phyloP scores from a whole-genome alignment of 2,329 filamentous ascomycete genomes.

The Fusarium pseudograminearum region DNA sequence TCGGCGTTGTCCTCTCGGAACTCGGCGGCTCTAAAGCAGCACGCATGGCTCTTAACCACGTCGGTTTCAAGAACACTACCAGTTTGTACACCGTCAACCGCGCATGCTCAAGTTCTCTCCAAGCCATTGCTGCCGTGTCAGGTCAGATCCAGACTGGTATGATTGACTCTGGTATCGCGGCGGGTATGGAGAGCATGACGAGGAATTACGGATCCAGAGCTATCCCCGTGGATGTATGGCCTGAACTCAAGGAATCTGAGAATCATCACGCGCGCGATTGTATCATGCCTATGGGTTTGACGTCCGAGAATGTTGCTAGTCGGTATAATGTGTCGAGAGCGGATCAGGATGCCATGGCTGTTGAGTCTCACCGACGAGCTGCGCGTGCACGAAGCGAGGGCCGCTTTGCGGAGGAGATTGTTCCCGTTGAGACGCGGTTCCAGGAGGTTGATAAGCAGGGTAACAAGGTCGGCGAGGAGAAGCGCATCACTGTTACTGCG shows the following conservation, averaged over 20 bases:
- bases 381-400: conserved; percentile 76
- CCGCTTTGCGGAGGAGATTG: conserved; percentile 81
- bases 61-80: conserved; percentile 78
- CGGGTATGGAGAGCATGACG: conserved; percentile 97
- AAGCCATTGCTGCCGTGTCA: conserved; percentile 80
- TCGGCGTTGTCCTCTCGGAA: conserved; percentile 91
- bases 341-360: conserved; percentile 88
- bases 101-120: conserved; percentile 83
- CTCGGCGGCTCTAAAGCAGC: conserved; percentile 91
- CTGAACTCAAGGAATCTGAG: conserved; percentile 72
- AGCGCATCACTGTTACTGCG: conserved; percentile 74
- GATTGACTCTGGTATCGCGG: conserved; percentile 81
- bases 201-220: conserved; percentile 86
- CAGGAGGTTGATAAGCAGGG: conserved; percentile 73
- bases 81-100: conserved; percentile 89
- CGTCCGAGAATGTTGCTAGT: conserved; percentile 86
- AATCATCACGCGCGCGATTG: conserved; percentile 82
- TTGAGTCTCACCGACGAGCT: conserved; percentile 78
- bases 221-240: conserved; percentile 87
- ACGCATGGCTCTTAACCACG: conserved; percentile 90
- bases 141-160: conserved; percentile 80
- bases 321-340: conserved; percentile 78
- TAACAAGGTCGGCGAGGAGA: conserved; percentile 65
- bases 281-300: conserved; percentile 94
- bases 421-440: conserved; percentile 79